Conservation (phyloP, 1,139 yeast species). For the Hyphopichia pseudoburtonii region DNA sequence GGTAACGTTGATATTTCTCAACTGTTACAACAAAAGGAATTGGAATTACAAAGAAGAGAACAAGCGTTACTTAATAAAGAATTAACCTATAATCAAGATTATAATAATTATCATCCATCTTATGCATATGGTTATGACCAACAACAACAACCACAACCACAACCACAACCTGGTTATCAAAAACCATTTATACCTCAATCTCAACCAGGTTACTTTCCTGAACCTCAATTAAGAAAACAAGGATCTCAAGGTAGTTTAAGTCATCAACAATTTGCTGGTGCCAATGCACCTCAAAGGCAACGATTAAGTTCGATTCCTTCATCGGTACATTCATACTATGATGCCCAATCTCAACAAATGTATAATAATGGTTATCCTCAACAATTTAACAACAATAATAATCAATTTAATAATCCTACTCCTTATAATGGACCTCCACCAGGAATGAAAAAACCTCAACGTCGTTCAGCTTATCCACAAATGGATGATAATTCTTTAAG, state of each 20-base stretch:
- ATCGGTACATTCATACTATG: slow-evolving; percentile 12
- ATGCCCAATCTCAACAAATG: slow-evolving; percentile 3
- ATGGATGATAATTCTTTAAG: slow-evolving; percentile 35
- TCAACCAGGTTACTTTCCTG: neutral
- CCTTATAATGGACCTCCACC: slow-evolving; percentile 1
- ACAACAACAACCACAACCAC: neutral
- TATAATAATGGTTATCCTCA: slow-evolving; percentile 8
- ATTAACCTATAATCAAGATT: slow-evolving; percentile 11
- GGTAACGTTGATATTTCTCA: too few species aligned
- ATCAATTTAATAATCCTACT: neutral
- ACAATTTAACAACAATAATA: slow-evolving; percentile 8
- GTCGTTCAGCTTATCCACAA: slow-evolving; percentile 38
- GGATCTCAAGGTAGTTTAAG: slow-evolving; percentile 1
- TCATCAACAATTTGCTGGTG: neutral
- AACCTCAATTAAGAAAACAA: neutral
- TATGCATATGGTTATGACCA: too few species aligned
- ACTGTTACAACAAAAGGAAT: slow-evolving; percentile 31
- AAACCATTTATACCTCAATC: neutral
- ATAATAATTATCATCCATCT: neutral
- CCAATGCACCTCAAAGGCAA: slow-evolving; percentile 7
- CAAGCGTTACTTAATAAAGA: slow-evolving; percentile 43
- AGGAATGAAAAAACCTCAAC: slow-evolving; percentile 27
- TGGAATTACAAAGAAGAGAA: slow-evolving; percentile 47
- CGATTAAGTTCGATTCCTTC: slow-evolving; percentile 16
- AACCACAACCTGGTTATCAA: neutral